Conservation (phyloP, 805 yeast genomes). For the Cyberlindnera xishuangbannaensis region DNA sequence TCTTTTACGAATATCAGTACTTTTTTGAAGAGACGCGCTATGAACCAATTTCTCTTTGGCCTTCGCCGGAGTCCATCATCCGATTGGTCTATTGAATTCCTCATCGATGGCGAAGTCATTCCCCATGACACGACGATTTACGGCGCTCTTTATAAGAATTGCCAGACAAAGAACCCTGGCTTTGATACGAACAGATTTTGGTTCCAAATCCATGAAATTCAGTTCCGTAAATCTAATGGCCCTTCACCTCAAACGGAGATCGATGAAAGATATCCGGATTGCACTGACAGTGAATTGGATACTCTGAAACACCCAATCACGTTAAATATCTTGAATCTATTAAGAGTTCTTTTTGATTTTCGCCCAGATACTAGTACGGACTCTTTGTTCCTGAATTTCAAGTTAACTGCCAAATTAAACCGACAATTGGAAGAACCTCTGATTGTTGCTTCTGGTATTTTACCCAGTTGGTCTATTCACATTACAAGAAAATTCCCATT, state of each 20-base stretch:
- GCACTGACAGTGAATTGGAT: conserved; percentile 24
- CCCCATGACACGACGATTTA: conserved; percentile 67
- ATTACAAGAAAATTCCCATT: conserved; percentile 75
- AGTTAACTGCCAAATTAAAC: conserved; percentile 78
- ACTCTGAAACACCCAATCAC: conserved; percentile 28
- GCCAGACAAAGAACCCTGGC: conserved; percentile 32
- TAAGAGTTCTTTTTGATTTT: conserved; percentile 40
- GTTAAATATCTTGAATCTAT: conserved; percentile 37
- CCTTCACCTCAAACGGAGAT: conserved; percentile 17
- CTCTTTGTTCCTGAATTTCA: conserved; percentile 59
- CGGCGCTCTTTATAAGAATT: conserved; percentile 60
- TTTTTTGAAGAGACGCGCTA: conserved; percentile 36
- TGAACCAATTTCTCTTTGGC: conserved; percentile 24
- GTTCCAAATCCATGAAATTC: conserved; percentile 48
- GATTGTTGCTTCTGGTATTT: conserved; percentile 75
- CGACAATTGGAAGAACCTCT: conserved; percentile 87
- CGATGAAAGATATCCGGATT: conserved; percentile 27
- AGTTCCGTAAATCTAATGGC: conserved; percentile 36
- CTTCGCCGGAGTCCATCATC: conserved; percentile 9
- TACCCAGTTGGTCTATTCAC: conserved; percentile 80
- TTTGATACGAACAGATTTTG: conserved; percentile 51
- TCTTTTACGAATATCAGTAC: conserved; percentile 40
- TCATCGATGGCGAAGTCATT: conserved; percentile 48
- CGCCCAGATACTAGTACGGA: conserved; percentile 1
- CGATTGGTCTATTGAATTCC: conserved; percentile 47